phyloP scores from a whole-genome alignment of 2,329 filamentous ascomycete species.

The Aspergillus aculeatinus region DNA sequence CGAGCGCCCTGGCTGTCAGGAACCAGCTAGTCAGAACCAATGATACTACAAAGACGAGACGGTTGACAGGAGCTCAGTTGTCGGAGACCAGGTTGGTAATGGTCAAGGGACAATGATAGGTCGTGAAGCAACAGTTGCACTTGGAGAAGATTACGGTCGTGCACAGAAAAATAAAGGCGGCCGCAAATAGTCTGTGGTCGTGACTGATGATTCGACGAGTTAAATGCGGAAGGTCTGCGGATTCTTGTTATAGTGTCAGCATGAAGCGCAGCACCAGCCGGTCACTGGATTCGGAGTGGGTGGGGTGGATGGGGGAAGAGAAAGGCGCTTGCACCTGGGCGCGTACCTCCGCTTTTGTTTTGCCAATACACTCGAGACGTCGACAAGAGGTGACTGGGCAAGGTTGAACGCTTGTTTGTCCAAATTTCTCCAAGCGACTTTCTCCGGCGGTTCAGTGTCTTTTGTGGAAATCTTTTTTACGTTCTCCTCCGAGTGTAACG shows the following conservation, averaged over 20 bases:
- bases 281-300: constrained; percentile 42
- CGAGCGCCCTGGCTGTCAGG: constrained; percentile 17
- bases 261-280: constrained; percentile 41
- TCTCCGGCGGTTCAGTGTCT: constrained; percentile 30
- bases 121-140: constrained; percentile 23
- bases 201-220: constrained; percentile 44
- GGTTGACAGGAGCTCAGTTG: constrained; percentile 18
- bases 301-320: constrained; percentile 21
- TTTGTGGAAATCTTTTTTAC: constrained; percentile 34
- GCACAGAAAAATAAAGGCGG: constrained; percentile 25
- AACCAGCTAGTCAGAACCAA: constrained; percentile 21
- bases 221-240: constrained; percentile 39
- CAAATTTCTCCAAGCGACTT: constrained; percentile 24
- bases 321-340: constrained; percentile 23
- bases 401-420: constrained; percentile 21
- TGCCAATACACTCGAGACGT: constrained; percentile 10
- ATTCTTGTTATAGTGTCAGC: constrained; percentile 43
- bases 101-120: constrained; percentile 21
- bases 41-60: constrained; percentile 18
- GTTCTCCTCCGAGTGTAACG: constrained; percentile 37
- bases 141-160: constrained; percentile 26
- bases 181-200: constrained; percentile 24
- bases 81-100: constrained; percentile 14
- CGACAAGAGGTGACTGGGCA: constrained; percentile 16
- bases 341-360: constrained; percentile 35